Conservation (phyloP, 306 rosid genomes). For the Prunus campanulata region DNA sequence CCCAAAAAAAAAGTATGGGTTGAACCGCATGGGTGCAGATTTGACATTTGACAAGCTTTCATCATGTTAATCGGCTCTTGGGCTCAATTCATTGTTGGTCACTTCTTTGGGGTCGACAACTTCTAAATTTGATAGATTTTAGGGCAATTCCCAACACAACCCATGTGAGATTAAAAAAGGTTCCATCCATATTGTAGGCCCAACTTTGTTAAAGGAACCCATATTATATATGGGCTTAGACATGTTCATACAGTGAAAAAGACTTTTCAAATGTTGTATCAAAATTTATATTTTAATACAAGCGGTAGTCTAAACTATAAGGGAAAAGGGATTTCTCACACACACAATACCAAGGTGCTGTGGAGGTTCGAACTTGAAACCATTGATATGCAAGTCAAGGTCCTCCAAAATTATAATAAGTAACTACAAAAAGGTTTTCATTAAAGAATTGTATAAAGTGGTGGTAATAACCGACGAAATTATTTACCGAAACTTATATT, state of each 20-base stretch:
- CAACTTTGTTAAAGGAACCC: background rate
- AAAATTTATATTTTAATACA: no score
- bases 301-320: no score
- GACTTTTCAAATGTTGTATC: no score
- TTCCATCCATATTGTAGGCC: background rate
- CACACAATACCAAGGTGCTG: rapidly evolving
- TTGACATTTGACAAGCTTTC: no score
- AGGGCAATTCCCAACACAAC: background rate
- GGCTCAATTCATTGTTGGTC: background rate
- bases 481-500: background rate
- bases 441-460: background rate
- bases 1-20: no score
- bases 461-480: background rate
- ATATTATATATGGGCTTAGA: background rate
- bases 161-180: background rate
- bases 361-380: rapidly evolving
- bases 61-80: no score
- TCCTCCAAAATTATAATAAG: no score
- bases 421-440: no score
- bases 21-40: no score
- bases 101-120: background rate
- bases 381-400: no score
- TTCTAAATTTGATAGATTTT: background rate
- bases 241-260: background rate
- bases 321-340: rapidly evolving